Evolutionary conservation across 2,329 filamentous ascomycete genomes (phyloP), one percentile per base, ranked within the genome.

Genomic region (Colletotrichum costaricense): DNA sequence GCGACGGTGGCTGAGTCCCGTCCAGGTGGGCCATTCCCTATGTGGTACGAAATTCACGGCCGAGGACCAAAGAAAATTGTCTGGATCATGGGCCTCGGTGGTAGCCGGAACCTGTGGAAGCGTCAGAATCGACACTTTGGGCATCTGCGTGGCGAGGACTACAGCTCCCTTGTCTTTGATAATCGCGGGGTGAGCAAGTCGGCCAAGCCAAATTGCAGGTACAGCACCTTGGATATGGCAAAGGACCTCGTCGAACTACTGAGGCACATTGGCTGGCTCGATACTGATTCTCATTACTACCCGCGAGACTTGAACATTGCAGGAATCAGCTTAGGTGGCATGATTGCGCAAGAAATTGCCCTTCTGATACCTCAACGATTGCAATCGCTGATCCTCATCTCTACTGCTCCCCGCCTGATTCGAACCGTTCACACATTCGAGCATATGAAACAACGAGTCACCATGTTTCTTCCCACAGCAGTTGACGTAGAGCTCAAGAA

Each of bases 171-270:
- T 7, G 83, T 93, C 59, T 87, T 91, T 76, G 92, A 94, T 81
- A 94, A 94, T 79, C 87, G 92, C 74, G 92, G 92, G 52, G 91
- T 93, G 77, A 92, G 92, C 56, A 86, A 87, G 63, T 92, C 90
- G 14, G 90, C 91, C 78, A 93, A 92, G 79, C 93, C 92, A 0
- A 76, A 89, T 33, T 83, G 86, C 75, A 86, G 91, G 38, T 94
- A 94, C 81, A 91, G 90, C 35, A 94, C 92, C 1, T 90, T 88
- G 14, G 91, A 93, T 76, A 94, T 94, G 92, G 92, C 92, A 28
- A 87, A 87, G 69, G 92, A 94, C 79, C 79, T 88, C 38, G 78
- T 93, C 46, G 91, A 93, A 76, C 81, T 93, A 5, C 74, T 82
- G 9, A 86, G 88, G 65, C 85, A 90, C 71, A 76, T 93, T 2